Base-by-base conservation (phyloP, 345 rosid species). In the Eucalyptus cloeziana region DNA sequence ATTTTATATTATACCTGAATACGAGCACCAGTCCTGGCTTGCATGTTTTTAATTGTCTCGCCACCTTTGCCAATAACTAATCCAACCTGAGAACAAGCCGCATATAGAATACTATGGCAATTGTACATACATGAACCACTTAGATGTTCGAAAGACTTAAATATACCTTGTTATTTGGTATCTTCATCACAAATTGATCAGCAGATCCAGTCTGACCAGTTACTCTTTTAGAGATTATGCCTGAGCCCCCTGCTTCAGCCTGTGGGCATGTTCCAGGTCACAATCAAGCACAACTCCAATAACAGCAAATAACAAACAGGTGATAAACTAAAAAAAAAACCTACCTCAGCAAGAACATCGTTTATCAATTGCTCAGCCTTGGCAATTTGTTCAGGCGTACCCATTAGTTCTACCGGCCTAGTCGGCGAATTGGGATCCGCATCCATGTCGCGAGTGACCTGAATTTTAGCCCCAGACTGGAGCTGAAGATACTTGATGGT, bases 21-120 rank as follows among this genome's bases (percentile, higher is more conserved):
- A n/a, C 99, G 96, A 91, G 99, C 99, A 87, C 98, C 98, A 89
- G 96, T 92, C 87, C 95, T 93, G 49, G 96, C 95, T 95, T 98
- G 99, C 98, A 98, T 96, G 90, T 93, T 96, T 96, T 98, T 98
- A 88, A 98, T 98, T 43, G 99, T 95, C 83, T 98, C 99, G 30
- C 99, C 99, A 87, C 99, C 99, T 96, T 98, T 98, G 88, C 99
- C 99, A 92, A 98, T 98, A 47, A 98, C 99, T 91, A 98, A 90
- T 90, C 99, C 99, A 93, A 98, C 99, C 99, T 98, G 95, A 90
- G 89, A 92, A 86, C 89, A 89, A 21, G 86, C 85, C 8, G 24
- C 88, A 52, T n/a, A 86, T 94, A 79, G 89, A 45, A 91, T 89
- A 87, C 83, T 69, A 92, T 86, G 71, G 62, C 19, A 49, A 37